Evolutionary conservation across 164 flowering plant species (phyloP).

Genomic region (Kingdonia uniflora): DNA sequence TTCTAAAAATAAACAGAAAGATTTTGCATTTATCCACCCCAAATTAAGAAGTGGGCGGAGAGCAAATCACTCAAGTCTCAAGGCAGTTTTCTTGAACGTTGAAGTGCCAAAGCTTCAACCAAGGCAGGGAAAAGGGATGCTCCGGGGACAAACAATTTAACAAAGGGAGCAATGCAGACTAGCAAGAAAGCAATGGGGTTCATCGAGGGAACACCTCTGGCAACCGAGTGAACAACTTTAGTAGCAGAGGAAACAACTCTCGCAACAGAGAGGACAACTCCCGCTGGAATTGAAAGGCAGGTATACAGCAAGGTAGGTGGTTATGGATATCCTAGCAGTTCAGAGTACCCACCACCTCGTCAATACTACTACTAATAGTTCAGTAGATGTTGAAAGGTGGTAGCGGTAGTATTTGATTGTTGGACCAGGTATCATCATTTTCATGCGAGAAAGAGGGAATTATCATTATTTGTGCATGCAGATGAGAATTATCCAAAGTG

Average conservation of each 20-base stretch:
- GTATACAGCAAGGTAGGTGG: no score
- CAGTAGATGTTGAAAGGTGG: neutral
- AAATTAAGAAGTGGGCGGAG: slow-evolving; percentile 13
- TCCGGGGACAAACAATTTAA: slow-evolving; percentile 15
- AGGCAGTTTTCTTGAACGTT: slow-evolving; percentile 12
- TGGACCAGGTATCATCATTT: no score
- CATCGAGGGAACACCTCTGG: no score
- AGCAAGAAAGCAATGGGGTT: no score
- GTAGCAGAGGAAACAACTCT: neutral
- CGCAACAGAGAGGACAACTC: neutral
- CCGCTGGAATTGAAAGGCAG: slow-evolving; percentile 11
- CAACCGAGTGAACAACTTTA: no score
- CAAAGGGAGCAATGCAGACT: slow-evolving; percentile 1
- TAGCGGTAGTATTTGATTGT: neutral
- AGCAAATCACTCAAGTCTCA: slow-evolving; percentile 14
- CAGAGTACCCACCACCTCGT: slow-evolving; percentile 4
- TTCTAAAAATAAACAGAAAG: slow-evolving; percentile 16
- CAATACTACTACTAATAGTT: slow-evolving; percentile 1
- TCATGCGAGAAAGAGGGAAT: no score
- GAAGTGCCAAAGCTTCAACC: slow-evolving; percentile 12
- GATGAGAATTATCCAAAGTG: no score
- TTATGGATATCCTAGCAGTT: slow-evolving; percentile 9
- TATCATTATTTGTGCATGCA: no score
- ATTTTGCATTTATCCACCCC: slow-evolving; percentile 27
- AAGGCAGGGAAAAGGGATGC: slow-evolving; percentile 10